Base-by-base conservation (phyloP, 2,329 filamentous ascomycete genomes). In the Fusarium clavum region DNA sequence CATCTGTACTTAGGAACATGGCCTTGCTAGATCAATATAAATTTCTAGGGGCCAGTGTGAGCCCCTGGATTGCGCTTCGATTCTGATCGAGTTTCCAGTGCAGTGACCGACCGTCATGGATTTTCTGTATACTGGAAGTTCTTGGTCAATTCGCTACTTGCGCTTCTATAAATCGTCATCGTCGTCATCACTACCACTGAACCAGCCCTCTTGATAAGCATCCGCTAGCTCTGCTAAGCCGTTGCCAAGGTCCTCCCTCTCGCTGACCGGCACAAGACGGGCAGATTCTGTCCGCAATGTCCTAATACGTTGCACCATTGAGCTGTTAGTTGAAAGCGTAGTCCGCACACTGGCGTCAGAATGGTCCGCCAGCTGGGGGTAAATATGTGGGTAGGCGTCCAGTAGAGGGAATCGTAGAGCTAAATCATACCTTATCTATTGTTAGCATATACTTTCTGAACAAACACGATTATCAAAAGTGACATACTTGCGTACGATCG, bases 141-240 rank as follows among this genome's bases (percentile, higher is more conserved):
- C 18, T 49, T 16, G 25, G 34, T n/a, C 18, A n/a, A 13, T 13
- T 52, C 5, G 5, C 43, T 24, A 32, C 22, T 16, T 13, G 12
- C 25, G 20, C 12, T 43, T 11, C 77, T 69, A 77, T n/a, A 78
- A 49, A 30, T 87, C 84, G 53, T 93, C 91, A 61, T 93, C 90
- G 22, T 88, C 90, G 11, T 89, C 86, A 72, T 93, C 92, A 61
- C 88, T 91, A 25, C 90, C 93, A 75, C 91, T 94, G 14, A 89
- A 90, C 92, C 93, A 97, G 3, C 94, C 94, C 66, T 96, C 93
- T 72, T 93, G 90, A 78, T 98, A 98, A 64, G 92, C 92, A 76
- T 97, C 94, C 2, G 92, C 91, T 74, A 98, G 90, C 64, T 92
- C 91, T 25, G 92, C 90, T 41, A 99, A 83, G 14, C 92, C 90